Conservation (phyloP, 1,284 basidiomycete genomes). For the Leccinum pachyderme region DNA sequence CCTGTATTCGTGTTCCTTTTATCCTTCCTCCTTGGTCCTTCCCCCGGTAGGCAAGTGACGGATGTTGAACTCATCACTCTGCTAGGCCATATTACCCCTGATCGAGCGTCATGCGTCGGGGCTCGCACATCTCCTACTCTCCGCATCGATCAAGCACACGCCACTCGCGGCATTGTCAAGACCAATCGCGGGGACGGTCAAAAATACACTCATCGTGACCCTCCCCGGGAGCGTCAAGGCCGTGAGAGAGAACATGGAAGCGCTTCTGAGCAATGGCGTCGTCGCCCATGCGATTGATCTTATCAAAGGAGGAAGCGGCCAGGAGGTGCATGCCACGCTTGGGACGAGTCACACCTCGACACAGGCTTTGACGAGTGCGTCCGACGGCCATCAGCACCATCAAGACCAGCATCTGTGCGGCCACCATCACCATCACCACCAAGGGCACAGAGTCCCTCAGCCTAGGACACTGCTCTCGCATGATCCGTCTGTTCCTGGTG, state of each 20-base stretch:
- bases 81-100: conserved; percentile 66
- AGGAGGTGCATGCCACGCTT: conserved; percentile 51
- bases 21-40: not conserved
- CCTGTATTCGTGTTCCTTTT: not conserved
- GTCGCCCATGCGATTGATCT: conserved; percentile 75
- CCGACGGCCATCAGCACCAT: conserved; percentile 37
- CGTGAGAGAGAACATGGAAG: conserved; percentile 73
- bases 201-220: conserved; percentile 68
- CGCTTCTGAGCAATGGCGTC: conserved; percentile 57
- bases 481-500: conserved; percentile 67
- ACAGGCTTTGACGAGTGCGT: conserved; percentile 9
- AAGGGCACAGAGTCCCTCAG: conserved; percentile 46
- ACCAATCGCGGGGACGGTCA: conserved; percentile 73
- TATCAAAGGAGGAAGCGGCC: conserved; percentile 67
- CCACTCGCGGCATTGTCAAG: conserved; percentile 80
- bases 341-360: conserved; percentile 27
- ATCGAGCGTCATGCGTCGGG: conserved; percentile 76
- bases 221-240: conserved; percentile 86
- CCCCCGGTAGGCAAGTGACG: not conserved
- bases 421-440: conserved; percentile 37
- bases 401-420: conserved; percentile 35
- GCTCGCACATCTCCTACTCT: conserved; percentile 74
- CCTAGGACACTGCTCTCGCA: conserved; percentile 60
- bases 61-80: not conserved
- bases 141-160: conserved; percentile 69